Percentiles rank a stretch among this genome's conserved stretches.
Conservation (phyloP, 768 basidiomycete genomes). For the Hypholoma fasciculare region DNA sequence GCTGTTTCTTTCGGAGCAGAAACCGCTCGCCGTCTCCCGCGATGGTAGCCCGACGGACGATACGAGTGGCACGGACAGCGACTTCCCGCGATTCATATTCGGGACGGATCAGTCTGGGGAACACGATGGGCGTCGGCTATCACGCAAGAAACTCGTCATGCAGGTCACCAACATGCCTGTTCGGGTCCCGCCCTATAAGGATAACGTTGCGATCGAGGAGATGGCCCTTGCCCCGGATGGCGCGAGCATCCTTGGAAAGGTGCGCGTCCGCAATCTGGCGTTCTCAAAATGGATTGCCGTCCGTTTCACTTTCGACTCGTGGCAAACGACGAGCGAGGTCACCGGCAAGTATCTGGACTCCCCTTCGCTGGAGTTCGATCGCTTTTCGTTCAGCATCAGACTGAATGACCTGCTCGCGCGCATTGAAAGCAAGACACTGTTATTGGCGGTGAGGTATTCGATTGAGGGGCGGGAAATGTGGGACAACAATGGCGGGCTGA, state of each 20-base stretch:
- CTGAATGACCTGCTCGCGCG: constrained; percentile 75
- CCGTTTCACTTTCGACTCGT: constrained; percentile 90
- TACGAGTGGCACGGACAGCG: constrained; percentile 77
- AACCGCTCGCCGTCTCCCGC: constrained; percentile 89
- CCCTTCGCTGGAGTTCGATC: constrained; percentile 47
- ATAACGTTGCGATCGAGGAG: constrained; percentile 52
- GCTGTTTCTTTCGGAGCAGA: constrained; percentile 92
- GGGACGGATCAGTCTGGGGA: constrained; percentile 28
- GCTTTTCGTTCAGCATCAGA: constrained; percentile 76
- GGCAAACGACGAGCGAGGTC: constrained; percentile 97
- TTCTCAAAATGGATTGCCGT: constrained; percentile 87
- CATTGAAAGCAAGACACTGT: constrained; percentile 82
- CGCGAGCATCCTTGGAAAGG: constrained; percentile 63
- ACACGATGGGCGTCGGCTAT: constrained; percentile 27
- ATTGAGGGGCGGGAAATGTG: constrained; percentile 79
- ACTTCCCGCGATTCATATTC: constrained; percentile 71
- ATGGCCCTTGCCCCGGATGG: constrained; percentile 53
- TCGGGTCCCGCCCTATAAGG: constrained; percentile 32
- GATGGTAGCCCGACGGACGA: constrained; percentile 88
- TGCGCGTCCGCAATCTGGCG: constrained; percentile 82
- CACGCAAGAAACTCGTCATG: constrained; percentile 51
- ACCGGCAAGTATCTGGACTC: constrained; percentile 62
- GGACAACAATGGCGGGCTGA: constrained; percentile 85
- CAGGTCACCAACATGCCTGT: constrained; percentile 68
- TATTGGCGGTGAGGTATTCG: constrained; percentile 73